Evolutionary conservation across 1,284 basidiomycete genomes (phyloP).

Genomic region (Boletellus deceptivus): DNA sequence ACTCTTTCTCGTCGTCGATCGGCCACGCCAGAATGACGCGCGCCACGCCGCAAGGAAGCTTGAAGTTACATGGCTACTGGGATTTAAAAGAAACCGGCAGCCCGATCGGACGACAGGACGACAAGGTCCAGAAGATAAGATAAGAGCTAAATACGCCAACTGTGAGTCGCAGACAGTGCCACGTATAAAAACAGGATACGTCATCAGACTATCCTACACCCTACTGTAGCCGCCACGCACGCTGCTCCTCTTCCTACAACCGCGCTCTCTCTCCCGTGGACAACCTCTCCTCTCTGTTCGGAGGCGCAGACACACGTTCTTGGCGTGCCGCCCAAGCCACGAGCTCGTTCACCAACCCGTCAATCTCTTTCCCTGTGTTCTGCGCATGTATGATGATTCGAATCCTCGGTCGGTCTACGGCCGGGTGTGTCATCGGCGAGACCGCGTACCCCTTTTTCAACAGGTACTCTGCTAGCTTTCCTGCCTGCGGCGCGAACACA

Average conservation of each 20-base stretch:
- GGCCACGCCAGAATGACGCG: too few species aligned
- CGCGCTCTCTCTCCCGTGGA: slow-evolving; percentile 6
- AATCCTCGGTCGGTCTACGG: slow-evolving; percentile 11
- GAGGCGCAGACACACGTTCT: neutral
- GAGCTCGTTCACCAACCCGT: slow-evolving; percentile 11
- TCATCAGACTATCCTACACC: neutral
- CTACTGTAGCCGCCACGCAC: neutral
- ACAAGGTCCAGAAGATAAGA: too few species aligned
- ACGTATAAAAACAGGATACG: too few species aligned
- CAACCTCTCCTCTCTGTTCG: neutral
- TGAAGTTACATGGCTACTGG: too few species aligned
- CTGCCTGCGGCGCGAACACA: slow-evolving; percentile 13
- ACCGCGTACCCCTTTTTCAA: slow-evolving; percentile 15
- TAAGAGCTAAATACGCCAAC: too few species aligned
- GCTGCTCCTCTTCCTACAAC: neutral
- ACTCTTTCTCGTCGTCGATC: too few species aligned
- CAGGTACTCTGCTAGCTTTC: slow-evolving; percentile 7
- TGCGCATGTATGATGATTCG: slow-evolving; percentile 19
- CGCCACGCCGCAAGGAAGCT: too few species aligned
- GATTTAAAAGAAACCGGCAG: too few species aligned
- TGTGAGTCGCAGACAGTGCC: too few species aligned
- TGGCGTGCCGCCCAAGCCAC: slow-evolving; percentile 9
- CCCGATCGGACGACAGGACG: too few species aligned
- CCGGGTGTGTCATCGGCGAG: slow-evolving; percentile 13
- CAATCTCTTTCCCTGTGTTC: slow-evolving; percentile 20